Conservation (phyloP, 495 filamentous ascomycete species). For the Penicilliopsis zonata region DNA sequence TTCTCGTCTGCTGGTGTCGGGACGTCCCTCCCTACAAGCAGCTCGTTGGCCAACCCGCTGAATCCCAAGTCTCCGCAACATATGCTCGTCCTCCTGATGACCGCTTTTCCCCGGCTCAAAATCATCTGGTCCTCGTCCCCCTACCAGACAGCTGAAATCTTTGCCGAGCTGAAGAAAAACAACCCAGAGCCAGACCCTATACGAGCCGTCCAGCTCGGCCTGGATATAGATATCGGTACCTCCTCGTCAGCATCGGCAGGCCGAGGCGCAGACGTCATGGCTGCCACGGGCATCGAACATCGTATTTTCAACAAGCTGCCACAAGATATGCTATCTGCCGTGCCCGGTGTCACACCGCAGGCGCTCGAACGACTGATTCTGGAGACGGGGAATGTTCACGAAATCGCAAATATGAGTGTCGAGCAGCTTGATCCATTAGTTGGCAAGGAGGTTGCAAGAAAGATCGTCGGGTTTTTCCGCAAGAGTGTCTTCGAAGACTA, state of each 20-base stretch:
- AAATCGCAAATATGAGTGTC: slow-evolving; percentile 77
- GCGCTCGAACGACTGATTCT: slow-evolving; percentile 58
- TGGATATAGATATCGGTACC: slow-evolving; percentile 46
- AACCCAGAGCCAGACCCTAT: slow-evolving; percentile 85
- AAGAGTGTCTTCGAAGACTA: slow-evolving; percentile 56
- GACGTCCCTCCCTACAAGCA: slow-evolving; percentile 33
- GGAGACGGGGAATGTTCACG: slow-evolving; percentile 63
- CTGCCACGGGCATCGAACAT: slow-evolving; percentile 39
- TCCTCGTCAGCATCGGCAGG: slow-evolving; percentile 44
- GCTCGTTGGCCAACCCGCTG: slow-evolving; percentile 27
- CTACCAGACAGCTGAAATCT: slow-evolving; percentile 96
- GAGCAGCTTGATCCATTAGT: slow-evolving; percentile 61
- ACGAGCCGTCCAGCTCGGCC: slow-evolving; percentile 67
- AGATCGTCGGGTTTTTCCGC: slow-evolving; percentile 75
- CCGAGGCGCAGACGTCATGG: slow-evolving; percentile 47
- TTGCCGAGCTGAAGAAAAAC: slow-evolving; percentile 80
- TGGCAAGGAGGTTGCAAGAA: slow-evolving; percentile 66
- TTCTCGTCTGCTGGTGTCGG: slow-evolving; percentile 51
- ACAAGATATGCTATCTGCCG: slow-evolving; percentile 76
- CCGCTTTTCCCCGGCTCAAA: slow-evolving; percentile 79
- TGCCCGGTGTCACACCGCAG: slow-evolving; percentile 78
- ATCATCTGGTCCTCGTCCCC: slow-evolving; percentile 91
- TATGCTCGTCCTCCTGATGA: slow-evolving; percentile 82
- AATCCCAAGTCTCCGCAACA: slow-evolving; percentile 68
- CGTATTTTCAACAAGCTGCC: slow-evolving; percentile 52